Base-by-base conservation (phyloP, 257 asterid species). In the Ehretia macrophylla region DNA sequence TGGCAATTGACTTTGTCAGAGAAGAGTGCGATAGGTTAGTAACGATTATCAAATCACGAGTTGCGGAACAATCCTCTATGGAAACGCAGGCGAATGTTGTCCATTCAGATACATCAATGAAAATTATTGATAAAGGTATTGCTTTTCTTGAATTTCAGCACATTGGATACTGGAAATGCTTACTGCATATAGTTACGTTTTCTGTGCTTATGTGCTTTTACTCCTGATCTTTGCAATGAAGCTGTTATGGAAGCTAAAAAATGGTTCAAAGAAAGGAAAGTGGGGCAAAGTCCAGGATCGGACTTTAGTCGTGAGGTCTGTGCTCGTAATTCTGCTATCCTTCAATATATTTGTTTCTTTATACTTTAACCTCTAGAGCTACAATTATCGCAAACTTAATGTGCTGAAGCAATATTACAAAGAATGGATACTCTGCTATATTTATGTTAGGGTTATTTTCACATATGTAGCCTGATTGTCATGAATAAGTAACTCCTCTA, bases 181-280 rank as follows among this genome's bases (percentile, higher is more conserved):
- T 72, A 37, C 17, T 51, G 50, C 48, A 57, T 45, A n/a, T n/a
- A n/a, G 62, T 69, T 57, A 67, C 63, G 11, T 49, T 22, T 44
- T 10, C 18, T 19, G 14, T 47, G 2, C 14, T 19, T 5, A 3
- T 14, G 51, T 50, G 35, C 83, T 82, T 87, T 72, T 73, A 65
- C 67, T 53, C 65, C 58, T 66, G 88, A 79, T 63, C 65, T 65
- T 38, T 76, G 59, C 65, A 55, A 60, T 68, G 70, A 68, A 71
- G 92, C 93, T 60, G 68, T 88, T 56, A 66, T 62, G 71, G 97
- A 82, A 78, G 92, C 98, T 54, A 81, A 82, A 68, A 84, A 62
- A 62, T 88, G 94, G 95, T 70, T 88, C 53, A 79, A 77, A 68
- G 90, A 79, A 54, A 88, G 83, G 85, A 82, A 80, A 72, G 81